Evolutionary conservation across 148 eudicot genomes (phyloP).

Genomic region (Mesembryanthemum crystallinum): DNA sequence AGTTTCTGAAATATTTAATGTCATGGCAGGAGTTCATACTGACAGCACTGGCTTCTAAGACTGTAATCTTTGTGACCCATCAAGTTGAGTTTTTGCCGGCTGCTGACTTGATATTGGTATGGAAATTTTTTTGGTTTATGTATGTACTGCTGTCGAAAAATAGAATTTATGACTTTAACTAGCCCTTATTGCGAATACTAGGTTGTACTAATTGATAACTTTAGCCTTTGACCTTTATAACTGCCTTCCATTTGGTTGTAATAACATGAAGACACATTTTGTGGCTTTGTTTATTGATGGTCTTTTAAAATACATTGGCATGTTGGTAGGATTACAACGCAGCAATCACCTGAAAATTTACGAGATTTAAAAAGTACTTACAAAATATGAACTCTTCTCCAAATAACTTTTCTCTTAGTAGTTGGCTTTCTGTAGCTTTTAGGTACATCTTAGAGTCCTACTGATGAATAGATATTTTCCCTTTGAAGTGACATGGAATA

Average conservation of each 20-base stretch:
- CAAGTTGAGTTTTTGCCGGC: constrained; percentile 95
- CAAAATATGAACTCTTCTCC: not conserved
- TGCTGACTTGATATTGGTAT: constrained; percentile 89
- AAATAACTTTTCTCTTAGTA: not conserved
- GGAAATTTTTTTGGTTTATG: constrained; percentile 11
- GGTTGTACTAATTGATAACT: not conserved
- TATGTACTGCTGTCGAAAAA: constrained; percentile 1
- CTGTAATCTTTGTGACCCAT: constrained; percentile 87
- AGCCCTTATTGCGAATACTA: not conserved
- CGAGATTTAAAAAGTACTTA: not conserved
- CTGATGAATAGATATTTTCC: not conserved
- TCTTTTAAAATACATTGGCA: not conserved
- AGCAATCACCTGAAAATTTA: not conserved
- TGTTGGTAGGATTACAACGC: not conserved
- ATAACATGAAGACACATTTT: not conserved
- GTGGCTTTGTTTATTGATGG: constrained; percentile 2
- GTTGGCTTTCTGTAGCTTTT: not conserved
- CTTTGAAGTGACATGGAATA: not conserved
- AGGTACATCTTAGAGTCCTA: not conserved
- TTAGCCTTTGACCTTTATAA: not conserved
- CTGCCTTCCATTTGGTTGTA: not conserved
- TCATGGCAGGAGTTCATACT: constrained; percentile 75
- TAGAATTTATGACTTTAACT: constrained; percentile 5
- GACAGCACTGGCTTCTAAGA: constrained; percentile 70
- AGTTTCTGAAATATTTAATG: constrained; percentile 25